Conservation (phyloP, 768 basidiomycete species). For the Termitomyces sp. region DNA sequence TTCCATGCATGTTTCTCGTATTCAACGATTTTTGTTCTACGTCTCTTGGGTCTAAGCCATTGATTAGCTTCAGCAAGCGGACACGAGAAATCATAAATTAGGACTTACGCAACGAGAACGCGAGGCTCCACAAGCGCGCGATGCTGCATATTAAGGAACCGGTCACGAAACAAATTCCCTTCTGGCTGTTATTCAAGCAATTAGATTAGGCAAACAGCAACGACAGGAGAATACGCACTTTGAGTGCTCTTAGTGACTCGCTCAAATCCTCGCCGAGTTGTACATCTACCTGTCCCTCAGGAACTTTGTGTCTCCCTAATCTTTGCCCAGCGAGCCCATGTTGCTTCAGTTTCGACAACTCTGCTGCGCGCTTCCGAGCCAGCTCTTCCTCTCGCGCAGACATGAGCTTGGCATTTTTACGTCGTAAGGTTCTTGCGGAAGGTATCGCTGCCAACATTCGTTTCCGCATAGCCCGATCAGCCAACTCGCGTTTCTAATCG, state of each 20-base stretch:
- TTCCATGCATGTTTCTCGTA: slow-evolving; percentile 83
- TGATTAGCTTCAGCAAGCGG: neutral
- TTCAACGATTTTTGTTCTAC: slow-evolving; percentile 47
- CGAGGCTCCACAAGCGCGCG: slow-evolving; percentile 85
- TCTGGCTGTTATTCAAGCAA: slow-evolving; percentile 55
- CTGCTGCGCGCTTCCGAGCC: slow-evolving; percentile 33
- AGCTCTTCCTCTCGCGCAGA: slow-evolving; percentile 37
- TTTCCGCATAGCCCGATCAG: slow-evolving; percentile 54
- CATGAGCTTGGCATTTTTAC: slow-evolving; percentile 27
- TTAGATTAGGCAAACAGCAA: neutral
- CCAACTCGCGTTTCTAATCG: slow-evolving; percentile 56
- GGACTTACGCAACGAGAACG: slow-evolving; percentile 63
- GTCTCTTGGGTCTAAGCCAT: slow-evolving; percentile 41
- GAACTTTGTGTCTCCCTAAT: slow-evolving; percentile 77
- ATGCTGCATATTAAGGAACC: slow-evolving; percentile 84
- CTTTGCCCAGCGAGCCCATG: slow-evolving; percentile 67
- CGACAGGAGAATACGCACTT: slow-evolving; percentile 44
- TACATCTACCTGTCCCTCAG: slow-evolving; percentile 65
- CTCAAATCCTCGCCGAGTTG: slow-evolving; percentile 88
- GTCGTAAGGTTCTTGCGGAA: slow-evolving; percentile 46
- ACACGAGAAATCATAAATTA: neutral
- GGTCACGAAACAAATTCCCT: slow-evolving; percentile 88
- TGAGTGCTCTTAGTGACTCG: slow-evolving; percentile 77
- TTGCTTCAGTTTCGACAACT: slow-evolving; percentile 44
- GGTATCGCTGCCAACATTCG: slow-evolving; percentile 55